Conservation (phyloP, 192 early-diverging fungal genomes). For the Lunasporangiospora selenospora region DNA sequence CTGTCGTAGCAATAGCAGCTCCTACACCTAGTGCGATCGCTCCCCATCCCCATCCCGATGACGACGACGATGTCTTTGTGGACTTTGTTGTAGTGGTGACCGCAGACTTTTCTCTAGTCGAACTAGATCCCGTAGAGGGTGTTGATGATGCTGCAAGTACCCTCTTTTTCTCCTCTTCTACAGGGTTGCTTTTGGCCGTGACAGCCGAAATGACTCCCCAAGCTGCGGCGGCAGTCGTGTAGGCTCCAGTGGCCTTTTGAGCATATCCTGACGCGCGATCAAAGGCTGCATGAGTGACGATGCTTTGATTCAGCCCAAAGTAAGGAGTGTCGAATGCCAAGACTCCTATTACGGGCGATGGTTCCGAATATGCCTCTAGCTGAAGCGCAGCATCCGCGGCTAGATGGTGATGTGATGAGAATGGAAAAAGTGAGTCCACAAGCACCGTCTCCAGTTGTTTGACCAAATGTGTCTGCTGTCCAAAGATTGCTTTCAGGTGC, state of each 20-base stretch:
- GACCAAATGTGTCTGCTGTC: not conserved
- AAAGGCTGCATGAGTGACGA: conserved; percentile 47
- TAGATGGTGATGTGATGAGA: conserved; percentile 16
- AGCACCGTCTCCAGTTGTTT: not conserved
- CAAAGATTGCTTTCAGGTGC: not conserved
- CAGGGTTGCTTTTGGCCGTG: not conserved
- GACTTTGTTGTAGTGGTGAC: not conserved
- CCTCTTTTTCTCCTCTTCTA: not conserved
- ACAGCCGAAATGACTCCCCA: conserved; percentile 1
- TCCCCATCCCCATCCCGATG: conserved; percentile 50
- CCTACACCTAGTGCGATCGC: conserved; percentile 48
- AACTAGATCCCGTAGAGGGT: not conserved
- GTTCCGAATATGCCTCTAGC: not conserved
- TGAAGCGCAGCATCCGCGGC: conserved; percentile 58
- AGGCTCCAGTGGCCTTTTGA: conserved; percentile 30
- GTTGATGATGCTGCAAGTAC: conserved; percentile 1
- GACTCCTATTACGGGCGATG: conserved; percentile 52
- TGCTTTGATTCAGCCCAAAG: conserved; percentile 54
- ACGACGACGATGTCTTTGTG: not conserved
- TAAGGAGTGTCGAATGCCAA: conserved; percentile 65
- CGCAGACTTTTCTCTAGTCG: conserved; percentile 10
- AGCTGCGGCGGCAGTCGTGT: conserved; percentile 16
- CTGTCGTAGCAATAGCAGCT: conserved; percentile 49
- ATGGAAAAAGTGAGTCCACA: not conserved
- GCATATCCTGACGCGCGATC: conserved; percentile 39